Conservation (phyloP, 306 rosid genomes). For the Styphnolobium japonicum region DNA sequence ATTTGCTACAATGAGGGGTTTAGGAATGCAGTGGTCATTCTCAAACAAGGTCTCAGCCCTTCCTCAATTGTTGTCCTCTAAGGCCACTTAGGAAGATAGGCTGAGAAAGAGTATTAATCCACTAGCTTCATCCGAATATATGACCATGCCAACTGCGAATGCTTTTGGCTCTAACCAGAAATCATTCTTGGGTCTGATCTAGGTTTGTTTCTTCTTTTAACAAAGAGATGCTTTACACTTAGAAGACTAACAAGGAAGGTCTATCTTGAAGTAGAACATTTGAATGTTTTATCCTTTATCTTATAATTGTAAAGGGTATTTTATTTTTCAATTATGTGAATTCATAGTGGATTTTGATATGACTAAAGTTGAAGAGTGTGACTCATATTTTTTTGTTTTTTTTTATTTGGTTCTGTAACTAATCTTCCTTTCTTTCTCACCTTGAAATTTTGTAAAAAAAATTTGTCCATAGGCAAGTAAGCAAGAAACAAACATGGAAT, state of each 20-base stretch:
- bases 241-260: background rate
- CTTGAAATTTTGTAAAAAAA: conserved; percentile 47
- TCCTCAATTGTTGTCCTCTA: conserved; percentile 75
- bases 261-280: background rate
- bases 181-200: conserved; percentile 40
- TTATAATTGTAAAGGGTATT: background rate
- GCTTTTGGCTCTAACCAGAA: conserved; percentile 50
- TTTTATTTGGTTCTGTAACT: conserved; percentile 10
- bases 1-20: conserved; percentile 47
- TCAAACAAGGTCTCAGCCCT: conserved; percentile 64
- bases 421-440: background rate
- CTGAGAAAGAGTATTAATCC: conserved; percentile 50
- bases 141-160: conserved; percentile 50
- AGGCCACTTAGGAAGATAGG: conserved; percentile 62
- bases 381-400: background rate
- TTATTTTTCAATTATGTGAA: background rate
- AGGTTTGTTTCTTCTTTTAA: conserved; percentile 43
- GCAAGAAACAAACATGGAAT: conserved; percentile 53
- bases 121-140: conserved; percentile 42
- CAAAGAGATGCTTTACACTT: background rate
- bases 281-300: background rate
- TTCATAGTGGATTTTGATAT: background rate
- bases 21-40: conserved; percentile 91
- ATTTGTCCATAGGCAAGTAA: conserved; percentile 42
- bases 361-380: background rate